Evolutionary conservation across 495 filamentous ascomycete genomes (phyloP).

Genomic region (Venustampulla echinocandica): DNA sequence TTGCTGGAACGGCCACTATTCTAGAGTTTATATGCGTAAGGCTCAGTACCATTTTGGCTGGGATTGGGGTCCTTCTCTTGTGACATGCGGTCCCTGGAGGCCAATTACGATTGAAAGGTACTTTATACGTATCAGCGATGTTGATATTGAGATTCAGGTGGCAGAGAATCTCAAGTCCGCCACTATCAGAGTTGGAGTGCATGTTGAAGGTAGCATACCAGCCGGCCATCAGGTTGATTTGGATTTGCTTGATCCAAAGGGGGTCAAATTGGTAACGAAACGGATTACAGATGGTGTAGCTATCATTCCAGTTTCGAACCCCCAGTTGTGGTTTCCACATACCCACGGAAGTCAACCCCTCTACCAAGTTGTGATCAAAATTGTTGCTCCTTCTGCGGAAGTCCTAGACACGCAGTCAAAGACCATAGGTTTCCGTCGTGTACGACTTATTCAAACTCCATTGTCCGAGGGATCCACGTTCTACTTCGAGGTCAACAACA

Average conservation of each 20-base stretch:
- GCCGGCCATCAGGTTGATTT: slow-evolving; percentile 17
- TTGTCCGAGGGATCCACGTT: slow-evolving; percentile 57
- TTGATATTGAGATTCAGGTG: slow-evolving; percentile 44
- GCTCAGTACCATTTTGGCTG: slow-evolving; percentile 75
- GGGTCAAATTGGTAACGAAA: slow-evolving; percentile 32
- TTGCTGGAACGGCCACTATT: slow-evolving; percentile 49
- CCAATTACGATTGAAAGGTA: slow-evolving; percentile 57
- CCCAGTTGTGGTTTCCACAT: slow-evolving; percentile 65
- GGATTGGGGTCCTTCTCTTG: slow-evolving; percentile 71
- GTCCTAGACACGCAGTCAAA: slow-evolving; percentile 38
- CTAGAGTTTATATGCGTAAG: slow-evolving; percentile 51
- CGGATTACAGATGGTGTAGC: slow-evolving; percentile 29
- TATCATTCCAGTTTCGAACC: slow-evolving; percentile 41
- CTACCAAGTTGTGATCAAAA: slow-evolving; percentile 39
- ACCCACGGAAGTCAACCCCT: slow-evolving; percentile 58
- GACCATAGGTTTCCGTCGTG: slow-evolving; percentile 55
- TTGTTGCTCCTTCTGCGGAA: slow-evolving; percentile 28
- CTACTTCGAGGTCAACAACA: slow-evolving; percentile 63
- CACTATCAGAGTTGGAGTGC: slow-evolving; percentile 34
- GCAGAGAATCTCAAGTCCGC: slow-evolving; percentile 36
- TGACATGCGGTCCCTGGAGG: slow-evolving; percentile 70
- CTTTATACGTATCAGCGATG: slow-evolving; percentile 42
- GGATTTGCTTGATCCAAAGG: slow-evolving; percentile 35
- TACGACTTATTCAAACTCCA: slow-evolving; percentile 47
- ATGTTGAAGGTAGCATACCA: slow-evolving; percentile 32